These are phyloP conservation scores for Cladosporium sp. DNA, from an alignment of 2,329 filamentous ascomycete genomes.

Conservation along the genomic window DNA sequence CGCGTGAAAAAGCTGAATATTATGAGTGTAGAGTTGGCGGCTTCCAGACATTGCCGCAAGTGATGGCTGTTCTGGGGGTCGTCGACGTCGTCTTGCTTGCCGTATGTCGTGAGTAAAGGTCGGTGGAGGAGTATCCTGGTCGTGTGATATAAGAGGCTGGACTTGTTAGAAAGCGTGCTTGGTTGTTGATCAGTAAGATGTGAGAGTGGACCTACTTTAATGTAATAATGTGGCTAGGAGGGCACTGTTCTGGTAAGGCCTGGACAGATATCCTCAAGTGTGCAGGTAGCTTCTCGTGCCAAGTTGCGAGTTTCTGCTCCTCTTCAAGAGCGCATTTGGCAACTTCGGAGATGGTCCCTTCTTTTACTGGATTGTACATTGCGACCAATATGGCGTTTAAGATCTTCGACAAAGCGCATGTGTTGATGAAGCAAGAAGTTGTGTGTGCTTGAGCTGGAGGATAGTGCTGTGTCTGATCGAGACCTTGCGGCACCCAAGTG, in stretches of 20 bases:
- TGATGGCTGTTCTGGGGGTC: slow-evolving; percentile 5
- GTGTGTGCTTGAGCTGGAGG: slow-evolving; percentile 37
- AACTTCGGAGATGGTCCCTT: slow-evolving; percentile 2
- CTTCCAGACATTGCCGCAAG: slow-evolving; percentile 2
- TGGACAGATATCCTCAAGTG: neutral
- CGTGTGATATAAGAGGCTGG: neutral
- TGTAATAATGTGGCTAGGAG: slow-evolving; percentile 3
- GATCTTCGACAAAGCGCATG: slow-evolving; percentile 48
- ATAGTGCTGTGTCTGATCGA: slow-evolving; percentile 1
- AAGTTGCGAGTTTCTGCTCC: neutral
- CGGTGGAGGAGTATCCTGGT: slow-evolving; percentile 7
- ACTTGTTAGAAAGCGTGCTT: neutral
- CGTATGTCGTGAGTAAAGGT: slow-evolving; percentile 6
- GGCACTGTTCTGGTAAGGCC: slow-evolving; percentile 1
- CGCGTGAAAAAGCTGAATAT: slow-evolving; percentile 5
- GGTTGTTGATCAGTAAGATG: too few relatives aligned
- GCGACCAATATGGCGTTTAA: slow-evolving; percentile 51
- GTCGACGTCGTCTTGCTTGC: slow-evolving; percentile 3
- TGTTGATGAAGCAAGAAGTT: slow-evolving; percentile 44
- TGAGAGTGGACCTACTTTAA: neutral
- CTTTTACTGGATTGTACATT: slow-evolving; percentile 33
- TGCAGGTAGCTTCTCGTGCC: slow-evolving; percentile 1
- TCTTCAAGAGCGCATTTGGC: slow-evolving; percentile 6
- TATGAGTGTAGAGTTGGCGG: slow-evolving; percentile 3
- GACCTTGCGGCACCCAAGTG: slow-evolving; percentile 50